Evolutionary conservation across 352 stramenopile species (phyloP).

Genomic region (Phytophthora pini): DNA sequence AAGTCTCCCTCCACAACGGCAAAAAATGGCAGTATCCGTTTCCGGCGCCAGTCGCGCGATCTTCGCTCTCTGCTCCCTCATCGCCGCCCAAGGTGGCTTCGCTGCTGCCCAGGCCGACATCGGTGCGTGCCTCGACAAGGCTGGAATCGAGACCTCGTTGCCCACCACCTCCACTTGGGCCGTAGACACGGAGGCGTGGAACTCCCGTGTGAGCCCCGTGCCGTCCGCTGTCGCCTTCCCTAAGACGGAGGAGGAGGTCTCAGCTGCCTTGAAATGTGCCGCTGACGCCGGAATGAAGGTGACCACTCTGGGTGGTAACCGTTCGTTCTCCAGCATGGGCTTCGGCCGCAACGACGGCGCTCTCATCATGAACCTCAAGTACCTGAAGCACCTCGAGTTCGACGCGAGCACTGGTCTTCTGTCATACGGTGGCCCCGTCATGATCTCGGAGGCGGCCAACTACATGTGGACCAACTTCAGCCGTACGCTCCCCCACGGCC

Average conservation of each 20-base stretch:
- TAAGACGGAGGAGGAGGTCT: constrained; percentile 22
- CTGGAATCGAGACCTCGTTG: constrained; percentile 22
- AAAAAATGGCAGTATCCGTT: constrained; percentile 22
- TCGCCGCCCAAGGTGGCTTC: constrained; percentile 22
- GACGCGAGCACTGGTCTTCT: constrained; percentile 24
- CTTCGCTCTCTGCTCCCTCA: constrained; percentile 33
- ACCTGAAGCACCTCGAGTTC: constrained; percentile 28
- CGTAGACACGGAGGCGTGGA: constrained; percentile 29
- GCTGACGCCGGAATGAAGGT: constrained; percentile 30
- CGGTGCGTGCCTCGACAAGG: constrained; percentile 18
- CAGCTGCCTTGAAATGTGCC: constrained; percentile 25
- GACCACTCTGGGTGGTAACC: constrained; percentile 34
- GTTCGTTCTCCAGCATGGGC: constrained; percentile 10
- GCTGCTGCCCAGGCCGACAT: constrained; percentile 19
- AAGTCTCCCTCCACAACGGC: constrained; percentile 12
- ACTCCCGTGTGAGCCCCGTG: constrained; percentile 28
- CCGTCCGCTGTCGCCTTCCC: constrained; percentile 30
- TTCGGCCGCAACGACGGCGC: constrained; percentile 37
- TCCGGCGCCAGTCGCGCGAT: constrained; percentile 23
- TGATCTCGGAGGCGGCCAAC: constrained; percentile 18
- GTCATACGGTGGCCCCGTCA: constrained; percentile 24
- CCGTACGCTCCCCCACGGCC: constrained; percentile 30
- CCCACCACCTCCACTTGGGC: constrained; percentile 26
- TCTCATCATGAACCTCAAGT: constrained; percentile 34
- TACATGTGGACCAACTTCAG: constrained; percentile 24